These are phyloP conservation scores for Hanseniaspora vineae DNA, from an alignment of 805 yeast genomes.

Conservation along the genomic window DNA sequence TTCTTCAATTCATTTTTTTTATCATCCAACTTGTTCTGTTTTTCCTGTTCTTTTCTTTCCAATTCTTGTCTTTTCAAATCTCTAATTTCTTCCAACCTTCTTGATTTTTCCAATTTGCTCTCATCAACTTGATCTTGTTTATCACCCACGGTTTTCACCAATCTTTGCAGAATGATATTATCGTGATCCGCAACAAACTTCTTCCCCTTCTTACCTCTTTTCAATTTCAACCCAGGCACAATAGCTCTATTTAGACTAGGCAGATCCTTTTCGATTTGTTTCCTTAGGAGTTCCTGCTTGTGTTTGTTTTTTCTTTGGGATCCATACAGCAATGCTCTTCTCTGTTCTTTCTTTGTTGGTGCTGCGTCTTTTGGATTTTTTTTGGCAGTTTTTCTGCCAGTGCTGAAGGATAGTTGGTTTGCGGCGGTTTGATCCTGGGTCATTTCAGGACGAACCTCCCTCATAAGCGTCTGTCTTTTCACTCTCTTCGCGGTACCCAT, in stretches of 20 bases:
- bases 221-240: conserved; percentile 70
- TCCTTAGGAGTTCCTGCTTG: conserved; percentile 12
- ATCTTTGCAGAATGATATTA: conserved; percentile 44
- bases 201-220: conserved; percentile 78
- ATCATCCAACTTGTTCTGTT: conserved; percentile 54
- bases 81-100: conserved; percentile 80
- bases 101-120: conserved; percentile 80
- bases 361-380: conserved; percentile 47
- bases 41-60: conserved; percentile 67
- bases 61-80: conserved; percentile 78
- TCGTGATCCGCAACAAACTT: conserved; percentile 65
- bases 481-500: conserved; percentile 39
- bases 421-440: conserved; percentile 54
- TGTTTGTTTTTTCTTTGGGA: conserved; percentile 35
- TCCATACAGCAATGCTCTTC: conserved; percentile 55
- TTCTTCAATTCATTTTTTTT: conserved; percentile 67
- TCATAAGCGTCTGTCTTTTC: conserved; percentile 36
- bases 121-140: conserved; percentile 66
- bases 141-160: conserved; percentile 73
- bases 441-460: conserved; percentile 55
- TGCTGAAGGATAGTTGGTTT: conserved; percentile 39
- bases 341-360: conserved; percentile 46
- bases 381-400: conserved; percentile 30
- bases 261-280: conserved; percentile 63
- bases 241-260: conserved; percentile 76